These are phyloP conservation scores for Ophiocordyceps sinensis DNA, from an alignment of 2,329 filamentous ascomycete species.

Conservation along the genomic window DNA sequence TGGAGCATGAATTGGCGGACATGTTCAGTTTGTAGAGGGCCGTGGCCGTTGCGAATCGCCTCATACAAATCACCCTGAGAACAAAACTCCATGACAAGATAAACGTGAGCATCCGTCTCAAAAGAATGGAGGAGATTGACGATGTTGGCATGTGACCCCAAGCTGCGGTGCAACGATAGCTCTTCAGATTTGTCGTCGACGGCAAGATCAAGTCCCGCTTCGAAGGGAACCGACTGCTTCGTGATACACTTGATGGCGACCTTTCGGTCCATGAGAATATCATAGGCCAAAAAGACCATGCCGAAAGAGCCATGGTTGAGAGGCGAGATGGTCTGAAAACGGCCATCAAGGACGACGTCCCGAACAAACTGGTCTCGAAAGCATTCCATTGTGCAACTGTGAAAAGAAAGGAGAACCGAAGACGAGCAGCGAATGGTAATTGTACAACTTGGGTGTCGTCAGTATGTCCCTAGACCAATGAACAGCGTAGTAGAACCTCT, in stretches of 20 bases:
- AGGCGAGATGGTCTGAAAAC: conserved; percentile 81
- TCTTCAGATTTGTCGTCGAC: conserved; percentile 76
- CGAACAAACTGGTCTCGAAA: conserved; percentile 68
- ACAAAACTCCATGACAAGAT: conserved; percentile 91
- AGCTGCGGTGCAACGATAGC: conserved; percentile 61
- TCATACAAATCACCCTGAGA: conserved; percentile 93
- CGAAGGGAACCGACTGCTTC: conserved; percentile 55
- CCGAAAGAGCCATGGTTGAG: conserved; percentile 98
- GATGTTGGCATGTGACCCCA: conserved; percentile 75
- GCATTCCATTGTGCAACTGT: conserved; percentile 52
- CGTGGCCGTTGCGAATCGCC: conserved; percentile 78
- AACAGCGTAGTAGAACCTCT: not conserved
- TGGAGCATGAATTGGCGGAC: conserved; percentile 96
- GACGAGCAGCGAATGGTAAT: conserved; percentile 9
- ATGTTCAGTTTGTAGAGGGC: conserved; percentile 87
- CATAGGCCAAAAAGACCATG: conserved; percentile 90
- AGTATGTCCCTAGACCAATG: conserved; percentile 5
- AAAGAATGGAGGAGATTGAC: conserved; percentile 87
- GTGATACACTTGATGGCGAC: conserved; percentile 96
- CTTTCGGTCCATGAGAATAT: conserved; percentile 58
- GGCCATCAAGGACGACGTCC: conserved; percentile 71
- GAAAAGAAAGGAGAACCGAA: conserved; percentile 4
- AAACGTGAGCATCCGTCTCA: conserved; percentile 80
- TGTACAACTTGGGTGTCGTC: conserved; percentile 12
- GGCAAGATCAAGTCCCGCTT: conserved; percentile 48